phyloP scores from a whole-genome alignment of 345 rosid genomes.

The Salix purpurea region DNA sequence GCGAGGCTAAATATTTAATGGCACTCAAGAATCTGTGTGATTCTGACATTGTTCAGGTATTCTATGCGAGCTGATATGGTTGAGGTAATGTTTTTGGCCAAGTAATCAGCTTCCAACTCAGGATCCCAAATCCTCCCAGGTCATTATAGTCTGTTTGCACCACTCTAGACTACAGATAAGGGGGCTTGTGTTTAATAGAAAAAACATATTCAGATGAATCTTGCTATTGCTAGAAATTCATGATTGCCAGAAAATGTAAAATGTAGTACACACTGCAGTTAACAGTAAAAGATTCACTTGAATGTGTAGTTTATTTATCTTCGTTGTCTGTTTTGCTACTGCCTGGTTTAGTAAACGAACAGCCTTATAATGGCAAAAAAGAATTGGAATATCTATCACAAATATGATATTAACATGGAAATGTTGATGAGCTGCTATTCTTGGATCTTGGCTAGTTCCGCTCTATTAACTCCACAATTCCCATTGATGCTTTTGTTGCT shows the following conservation, averaged over 20 bases:
- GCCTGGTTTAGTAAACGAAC: not conserved
- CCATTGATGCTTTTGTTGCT: not conserved
- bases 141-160: not conserved
- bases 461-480: no score
- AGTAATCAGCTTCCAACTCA: not conserved
- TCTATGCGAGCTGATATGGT: no score
- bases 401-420: not conserved
- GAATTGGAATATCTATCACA: not conserved
- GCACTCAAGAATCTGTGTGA: slow-evolving; percentile 91
- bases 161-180: not conserved
- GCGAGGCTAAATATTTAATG: slow-evolving; percentile 90
- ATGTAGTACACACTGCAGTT: not conserved
- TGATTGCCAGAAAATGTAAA: not conserved
- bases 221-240: not conserved
- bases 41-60: slow-evolving; percentile 84
- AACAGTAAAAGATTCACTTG: not conserved
- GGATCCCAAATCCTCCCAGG: not conserved
- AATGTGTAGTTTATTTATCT: not conserved
- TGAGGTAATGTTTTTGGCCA: not conserved
- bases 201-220: not conserved
- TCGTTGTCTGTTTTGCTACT: not conserved
- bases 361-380: not conserved
- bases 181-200: not conserved
- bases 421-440: not conserved
- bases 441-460: not conserved